These are phyloP conservation scores for Pleurotus eryngii DNA, from an alignment of 768 basidiomycete genomes.

Conservation along the genomic window DNA sequence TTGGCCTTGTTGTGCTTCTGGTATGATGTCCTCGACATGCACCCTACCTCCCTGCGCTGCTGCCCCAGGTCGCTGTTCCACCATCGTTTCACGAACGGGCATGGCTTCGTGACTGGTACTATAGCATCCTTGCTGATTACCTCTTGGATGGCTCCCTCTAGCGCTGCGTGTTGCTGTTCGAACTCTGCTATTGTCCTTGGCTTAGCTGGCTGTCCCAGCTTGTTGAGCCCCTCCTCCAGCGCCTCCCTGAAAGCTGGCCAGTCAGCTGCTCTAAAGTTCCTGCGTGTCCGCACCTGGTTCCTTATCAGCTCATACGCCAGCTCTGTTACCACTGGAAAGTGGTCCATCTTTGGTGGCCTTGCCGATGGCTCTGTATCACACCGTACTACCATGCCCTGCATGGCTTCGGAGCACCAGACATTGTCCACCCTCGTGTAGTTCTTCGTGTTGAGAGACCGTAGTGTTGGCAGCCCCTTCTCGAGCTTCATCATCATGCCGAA, in stretches of 20 bases:
- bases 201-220: neutral
- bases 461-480: slow-evolving; percentile 23
- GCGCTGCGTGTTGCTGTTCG: neutral
- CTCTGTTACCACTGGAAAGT: slow-evolving; percentile 26
- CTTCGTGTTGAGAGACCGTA: slow-evolving; percentile 8
- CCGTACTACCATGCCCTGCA: slow-evolving; percentile 10
- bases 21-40: neutral
- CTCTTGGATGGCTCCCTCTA: slow-evolving; percentile 7
- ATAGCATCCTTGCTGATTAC: slow-evolving; percentile 1
- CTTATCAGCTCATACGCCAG: slow-evolving; percentile 15
- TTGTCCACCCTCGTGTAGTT: slow-evolving; percentile 35
- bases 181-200: neutral
- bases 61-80: slow-evolving; percentile 14
- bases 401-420: slow-evolving; percentile 21
- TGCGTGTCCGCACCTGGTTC: neutral
- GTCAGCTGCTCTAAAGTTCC: slow-evolving; percentile 20
- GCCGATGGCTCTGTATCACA: slow-evolving; percentile 18
- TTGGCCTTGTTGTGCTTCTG: neutral
- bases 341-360: slow-evolving; percentile 23
- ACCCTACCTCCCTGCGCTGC: neutral
- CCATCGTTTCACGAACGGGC: slow-evolving; percentile 17
- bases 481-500: slow-evolving; percentile 26
- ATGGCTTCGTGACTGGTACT: slow-evolving; percentile 9
- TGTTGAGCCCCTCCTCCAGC: slow-evolving; percentile 4
- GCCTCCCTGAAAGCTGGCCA: slow-evolving; percentile 17